A percentile compares a stretch with the other conserved stretches of the same genome.
Conservation (phyloP, 2,329 filamentous ascomycete species). For the Cladobotryum protrusum region DNA sequence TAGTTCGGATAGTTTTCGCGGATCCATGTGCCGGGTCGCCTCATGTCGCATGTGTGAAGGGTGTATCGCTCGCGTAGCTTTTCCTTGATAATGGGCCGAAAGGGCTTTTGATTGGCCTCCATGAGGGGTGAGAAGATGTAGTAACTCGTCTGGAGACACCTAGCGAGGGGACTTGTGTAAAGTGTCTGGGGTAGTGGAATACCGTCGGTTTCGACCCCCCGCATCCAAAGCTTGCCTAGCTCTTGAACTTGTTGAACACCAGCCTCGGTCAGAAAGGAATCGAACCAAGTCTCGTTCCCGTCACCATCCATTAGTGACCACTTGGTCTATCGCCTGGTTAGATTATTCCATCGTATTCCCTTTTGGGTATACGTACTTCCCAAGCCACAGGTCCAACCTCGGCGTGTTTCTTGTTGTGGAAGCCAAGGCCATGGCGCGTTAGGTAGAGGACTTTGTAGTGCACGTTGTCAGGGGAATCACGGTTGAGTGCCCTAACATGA, state of each 20-base stretch:
- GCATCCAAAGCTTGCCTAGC: conserved; percentile 46
- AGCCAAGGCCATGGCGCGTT: conserved; percentile 52
- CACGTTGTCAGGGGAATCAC: conserved; percentile 33
- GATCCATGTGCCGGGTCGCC: conserved; percentile 44
- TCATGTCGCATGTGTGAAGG: conserved; percentile 55
- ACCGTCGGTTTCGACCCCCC: conserved; percentile 36
- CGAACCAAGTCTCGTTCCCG: conserved; percentile 32
- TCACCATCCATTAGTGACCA: conserved; percentile 36
- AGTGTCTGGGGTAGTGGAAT: conserved; percentile 48
- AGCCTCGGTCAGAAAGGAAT: conserved; percentile 43
- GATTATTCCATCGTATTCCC: neutral
- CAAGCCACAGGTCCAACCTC: conserved; percentile 51
- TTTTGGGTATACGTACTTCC: conserved; percentile 35
- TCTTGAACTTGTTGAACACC: conserved; percentile 48
- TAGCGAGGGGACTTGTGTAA: conserved; percentile 52
- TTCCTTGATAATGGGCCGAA: conserved; percentile 51
- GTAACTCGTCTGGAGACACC: conserved; percentile 52
- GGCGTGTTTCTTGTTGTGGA: conserved; percentile 43
- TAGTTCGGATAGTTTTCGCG: conserved; percentile 43
- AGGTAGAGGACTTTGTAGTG: conserved; percentile 49
- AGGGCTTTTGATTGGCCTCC: conserved; percentile 30
- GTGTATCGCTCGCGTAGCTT: conserved; percentile 53
- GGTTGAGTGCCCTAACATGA: conserved; percentile 43
- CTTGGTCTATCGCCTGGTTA: conserved; percentile 22
- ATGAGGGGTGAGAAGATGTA: conserved; percentile 43